These are phyloP conservation scores for Aspergillus ruber DNA, from an alignment of 2,329 filamentous ascomycete species.

Conservation along the genomic window DNA sequence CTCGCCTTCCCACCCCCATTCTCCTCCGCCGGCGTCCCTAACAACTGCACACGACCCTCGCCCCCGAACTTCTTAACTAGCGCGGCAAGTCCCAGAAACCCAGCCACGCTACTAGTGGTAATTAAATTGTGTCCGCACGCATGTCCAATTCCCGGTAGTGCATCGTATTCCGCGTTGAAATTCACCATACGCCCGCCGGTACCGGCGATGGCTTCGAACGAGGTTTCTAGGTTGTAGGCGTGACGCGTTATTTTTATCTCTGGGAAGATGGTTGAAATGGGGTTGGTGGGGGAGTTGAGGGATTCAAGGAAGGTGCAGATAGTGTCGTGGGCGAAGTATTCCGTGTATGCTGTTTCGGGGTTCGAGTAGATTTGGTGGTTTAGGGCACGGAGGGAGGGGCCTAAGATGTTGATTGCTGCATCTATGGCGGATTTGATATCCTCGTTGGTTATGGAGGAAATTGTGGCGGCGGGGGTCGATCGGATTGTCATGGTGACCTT, in stretches of 20 bases:
- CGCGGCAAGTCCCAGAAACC: conserved; percentile 42
- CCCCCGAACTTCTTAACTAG: conserved; percentile 38
- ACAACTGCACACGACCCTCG: conserved; percentile 27
- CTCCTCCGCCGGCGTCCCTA: conserved; percentile 37
- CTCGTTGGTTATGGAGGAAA: too few species aligned
- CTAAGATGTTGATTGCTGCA: too few species aligned
- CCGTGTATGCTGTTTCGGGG: conserved; percentile 49
- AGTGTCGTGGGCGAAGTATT: conserved; percentile 47
- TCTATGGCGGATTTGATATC: too few species aligned
- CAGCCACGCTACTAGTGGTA: conserved; percentile 28
- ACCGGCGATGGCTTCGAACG: conserved; percentile 45
- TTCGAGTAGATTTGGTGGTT: conserved; percentile 37
- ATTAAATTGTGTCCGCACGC: conserved; percentile 39
- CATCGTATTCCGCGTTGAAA: conserved; percentile 41
- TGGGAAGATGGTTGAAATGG: too few species aligned
- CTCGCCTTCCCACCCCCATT: conserved; percentile 34
- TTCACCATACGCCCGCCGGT: conserved; percentile 30
- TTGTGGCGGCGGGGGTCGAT: too few species aligned
- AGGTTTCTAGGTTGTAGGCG: conserved; percentile 47
- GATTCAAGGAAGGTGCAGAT: conserved; percentile 42
- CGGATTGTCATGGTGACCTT: too few species aligned
- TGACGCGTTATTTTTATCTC: conserved; percentile 40
- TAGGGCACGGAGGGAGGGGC: too few species aligned
- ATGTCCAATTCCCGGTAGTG: conserved; percentile 34
- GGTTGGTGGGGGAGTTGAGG: too few species aligned